Conservation (phyloP, 2,329 filamentous ascomycete genomes). For the Fusarium coffeatum region DNA sequence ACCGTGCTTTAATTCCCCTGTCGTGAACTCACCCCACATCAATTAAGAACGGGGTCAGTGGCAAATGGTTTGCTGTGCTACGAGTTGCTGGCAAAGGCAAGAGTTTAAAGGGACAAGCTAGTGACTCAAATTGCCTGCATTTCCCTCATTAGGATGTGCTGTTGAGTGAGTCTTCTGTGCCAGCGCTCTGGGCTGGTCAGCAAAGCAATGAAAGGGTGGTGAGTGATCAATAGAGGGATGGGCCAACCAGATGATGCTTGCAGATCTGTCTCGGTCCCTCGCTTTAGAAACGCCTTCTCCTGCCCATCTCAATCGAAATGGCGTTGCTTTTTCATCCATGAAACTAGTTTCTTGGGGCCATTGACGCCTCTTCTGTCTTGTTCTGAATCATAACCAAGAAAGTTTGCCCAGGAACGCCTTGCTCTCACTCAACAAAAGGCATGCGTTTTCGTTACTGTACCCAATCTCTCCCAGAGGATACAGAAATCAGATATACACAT, state of each 20-base stretch:
- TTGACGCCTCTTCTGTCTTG: conserved; percentile 3
- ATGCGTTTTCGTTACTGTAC: not conserved
- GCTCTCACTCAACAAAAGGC: not conserved
- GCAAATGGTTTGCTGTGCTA: conserved; percentile 28
- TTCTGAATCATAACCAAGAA: not conserved
- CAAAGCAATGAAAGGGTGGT: conserved; percentile 9
- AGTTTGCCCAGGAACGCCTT: conserved; percentile 1
- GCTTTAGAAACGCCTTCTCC: conserved; percentile 14
- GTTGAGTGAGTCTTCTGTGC: not conserved
- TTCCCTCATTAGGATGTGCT: conserved; percentile 5
- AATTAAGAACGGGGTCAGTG: conserved; percentile 32
- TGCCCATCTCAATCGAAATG: conserved; percentile 23
- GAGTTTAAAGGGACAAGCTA: not conserved
- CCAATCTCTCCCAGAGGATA: not conserved
- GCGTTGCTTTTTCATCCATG: conserved; percentile 1
- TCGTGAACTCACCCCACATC: conserved; percentile 40
- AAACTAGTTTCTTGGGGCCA: conserved; percentile 1
- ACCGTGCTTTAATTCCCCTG: conserved; percentile 32
- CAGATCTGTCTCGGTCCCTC: conserved; percentile 37
- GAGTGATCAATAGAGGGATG: conserved; percentile 31
- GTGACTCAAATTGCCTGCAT: conserved; percentile 18
- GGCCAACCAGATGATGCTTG: conserved; percentile 30
- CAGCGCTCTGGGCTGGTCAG: conserved; percentile 18
- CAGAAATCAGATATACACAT: not conserved
- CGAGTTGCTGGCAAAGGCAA: not conserved